These are phyloP conservation scores for Verticillium longisporum DNA, from an alignment of 2,329 filamentous ascomycete species.

Conservation along the genomic window DNA sequence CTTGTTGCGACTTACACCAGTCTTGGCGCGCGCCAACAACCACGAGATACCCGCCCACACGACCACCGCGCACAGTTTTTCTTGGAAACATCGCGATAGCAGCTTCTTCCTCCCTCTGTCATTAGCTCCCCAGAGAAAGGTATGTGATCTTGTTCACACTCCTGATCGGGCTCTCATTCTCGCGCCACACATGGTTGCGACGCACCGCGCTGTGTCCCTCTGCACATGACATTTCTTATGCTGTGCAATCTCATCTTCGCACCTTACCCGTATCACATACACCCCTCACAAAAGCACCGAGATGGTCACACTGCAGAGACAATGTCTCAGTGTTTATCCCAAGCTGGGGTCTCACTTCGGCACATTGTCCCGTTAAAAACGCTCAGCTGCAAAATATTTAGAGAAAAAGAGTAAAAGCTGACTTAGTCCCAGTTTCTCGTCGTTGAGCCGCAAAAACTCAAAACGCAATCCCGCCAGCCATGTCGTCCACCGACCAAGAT, in stretches of 20 bases:
- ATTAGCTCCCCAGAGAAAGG: neutral
- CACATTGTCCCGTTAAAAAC: neutral
- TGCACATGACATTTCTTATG: neutral
- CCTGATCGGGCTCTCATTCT: neutral
- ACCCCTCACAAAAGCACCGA: neutral
- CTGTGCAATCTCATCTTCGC: neutral
- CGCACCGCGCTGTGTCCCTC: neutral
- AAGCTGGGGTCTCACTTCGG: neutral
- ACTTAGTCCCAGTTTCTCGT: neutral
- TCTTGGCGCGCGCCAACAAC: neutral
- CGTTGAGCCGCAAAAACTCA: neutral
- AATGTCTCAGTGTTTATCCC: neutral
- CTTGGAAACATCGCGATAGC: neutral
- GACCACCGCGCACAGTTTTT: neutral
- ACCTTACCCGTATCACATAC: neutral
- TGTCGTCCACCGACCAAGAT: constrained; percentile 7
- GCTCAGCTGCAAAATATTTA: neutral
- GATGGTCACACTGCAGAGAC: neutral
- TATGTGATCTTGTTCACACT: neutral
- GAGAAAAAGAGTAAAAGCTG: neutral
- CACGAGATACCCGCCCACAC: neutral
- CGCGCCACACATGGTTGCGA: neutral
- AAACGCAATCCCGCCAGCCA: neutral
- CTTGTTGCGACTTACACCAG: neutral
- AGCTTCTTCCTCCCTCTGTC: neutral